Percentiles rank a stretch among this genome's conserved stretches.
These are phyloP conservation scores for Fusarium tjaetaba DNA, from an alignment of 2,329 filamentous ascomycete species.

Conservation along the genomic window DNA sequence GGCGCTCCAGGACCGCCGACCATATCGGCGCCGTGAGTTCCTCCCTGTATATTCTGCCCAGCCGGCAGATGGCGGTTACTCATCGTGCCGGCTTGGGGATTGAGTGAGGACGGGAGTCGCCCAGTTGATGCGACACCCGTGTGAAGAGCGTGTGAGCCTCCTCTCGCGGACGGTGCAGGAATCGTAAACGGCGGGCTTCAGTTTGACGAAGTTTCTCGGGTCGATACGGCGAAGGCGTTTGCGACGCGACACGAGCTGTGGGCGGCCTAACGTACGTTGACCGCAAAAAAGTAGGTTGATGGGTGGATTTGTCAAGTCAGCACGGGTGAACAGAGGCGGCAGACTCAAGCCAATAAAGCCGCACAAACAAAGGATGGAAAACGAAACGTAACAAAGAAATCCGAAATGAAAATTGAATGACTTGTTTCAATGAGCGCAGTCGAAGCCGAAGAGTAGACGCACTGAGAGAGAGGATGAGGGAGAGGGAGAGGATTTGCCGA, in stretches of 20 bases:
- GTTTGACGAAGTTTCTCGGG: constrained; percentile 33
- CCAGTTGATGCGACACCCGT: constrained; percentile 48
- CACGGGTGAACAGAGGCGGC: constrained; percentile 28
- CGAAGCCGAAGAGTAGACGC: constrained; percentile 32
- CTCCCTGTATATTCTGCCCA: constrained; percentile 71
- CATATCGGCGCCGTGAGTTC: constrained; percentile 50
- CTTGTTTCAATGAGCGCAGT: constrained; percentile 22
- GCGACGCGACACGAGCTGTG: constrained; percentile 38
- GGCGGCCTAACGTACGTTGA: constrained; percentile 22
- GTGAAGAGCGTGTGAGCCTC: constrained; percentile 35
- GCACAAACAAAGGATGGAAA: constrained; percentile 15
- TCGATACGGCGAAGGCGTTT: constrained; percentile 5
- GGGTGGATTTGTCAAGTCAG: constrained; percentile 11
- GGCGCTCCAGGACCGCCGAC: constrained; percentile 50
- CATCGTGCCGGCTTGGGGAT: constrained; percentile 78
- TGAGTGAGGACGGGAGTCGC: constrained; percentile 48
- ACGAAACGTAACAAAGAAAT: constrained; percentile 10
- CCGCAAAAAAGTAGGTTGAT: constrained; percentile 31
- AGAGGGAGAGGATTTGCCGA: constrained; percentile 25
- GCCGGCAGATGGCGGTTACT: constrained; percentile 80
- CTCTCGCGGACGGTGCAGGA: constrained; percentile 20
- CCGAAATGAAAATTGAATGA: constrained; percentile 2
- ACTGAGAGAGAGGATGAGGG: constrained; percentile 21
- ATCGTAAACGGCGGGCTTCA: constrained; percentile 30
- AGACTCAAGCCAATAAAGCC: constrained; percentile 24